Evolutionary conservation across 2,329 filamentous ascomycete genomes (phyloP).

Genomic region (Phaeosphaeria sp.): DNA sequence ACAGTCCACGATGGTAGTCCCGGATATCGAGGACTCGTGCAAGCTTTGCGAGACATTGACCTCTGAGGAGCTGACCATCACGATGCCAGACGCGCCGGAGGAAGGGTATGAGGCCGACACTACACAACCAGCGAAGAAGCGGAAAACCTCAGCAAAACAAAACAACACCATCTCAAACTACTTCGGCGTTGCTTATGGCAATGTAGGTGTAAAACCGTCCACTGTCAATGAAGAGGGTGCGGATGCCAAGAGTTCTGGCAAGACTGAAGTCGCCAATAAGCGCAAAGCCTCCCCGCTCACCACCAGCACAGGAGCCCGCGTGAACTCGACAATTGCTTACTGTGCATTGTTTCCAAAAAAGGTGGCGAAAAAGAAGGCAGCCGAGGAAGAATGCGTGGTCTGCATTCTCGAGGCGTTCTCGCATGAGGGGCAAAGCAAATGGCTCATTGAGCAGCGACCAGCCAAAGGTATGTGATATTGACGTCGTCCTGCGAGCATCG

Average conservation of each 20-base stretch:
- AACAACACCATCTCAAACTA: conserved; percentile 40
- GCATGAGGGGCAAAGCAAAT: conserved; percentile 26
- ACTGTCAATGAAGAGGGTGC: conserved; percentile 15
- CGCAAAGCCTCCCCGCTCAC: conserved; percentile 24
- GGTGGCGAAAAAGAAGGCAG: conserved; percentile 41
- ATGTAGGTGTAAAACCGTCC: conserved; percentile 11
- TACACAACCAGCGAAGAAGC: conserved; percentile 26
- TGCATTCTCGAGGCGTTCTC: conserved; percentile 35
- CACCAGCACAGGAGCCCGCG: background rate
- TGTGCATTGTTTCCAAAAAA: conserved; percentile 47
- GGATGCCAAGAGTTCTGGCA: background rate
- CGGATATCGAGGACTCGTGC: conserved; percentile 43
- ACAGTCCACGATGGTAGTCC: conserved; percentile 12
- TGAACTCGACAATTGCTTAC: conserved; percentile 30
- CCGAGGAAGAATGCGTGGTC: conserved; percentile 42
- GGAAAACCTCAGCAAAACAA: conserved; percentile 25
- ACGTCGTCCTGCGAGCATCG: background rate
- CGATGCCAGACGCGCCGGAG: too few species aligned
- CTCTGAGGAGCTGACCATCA: conserved; percentile 35
- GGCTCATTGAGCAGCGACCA: conserved; percentile 46
- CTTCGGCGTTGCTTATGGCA: conserved; percentile 31
- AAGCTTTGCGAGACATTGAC: conserved; percentile 36
- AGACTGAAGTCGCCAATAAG: conserved; percentile 23
- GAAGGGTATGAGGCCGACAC: conserved; percentile 22
- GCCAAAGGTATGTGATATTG: conserved; percentile 36